A percentile compares a stretch with the other conserved stretches of the same genome.
Evolutionary conservation across 2,329 filamentous ascomycete species (phyloP).

Genomic region (Arthrobotrys iridis): DNA sequence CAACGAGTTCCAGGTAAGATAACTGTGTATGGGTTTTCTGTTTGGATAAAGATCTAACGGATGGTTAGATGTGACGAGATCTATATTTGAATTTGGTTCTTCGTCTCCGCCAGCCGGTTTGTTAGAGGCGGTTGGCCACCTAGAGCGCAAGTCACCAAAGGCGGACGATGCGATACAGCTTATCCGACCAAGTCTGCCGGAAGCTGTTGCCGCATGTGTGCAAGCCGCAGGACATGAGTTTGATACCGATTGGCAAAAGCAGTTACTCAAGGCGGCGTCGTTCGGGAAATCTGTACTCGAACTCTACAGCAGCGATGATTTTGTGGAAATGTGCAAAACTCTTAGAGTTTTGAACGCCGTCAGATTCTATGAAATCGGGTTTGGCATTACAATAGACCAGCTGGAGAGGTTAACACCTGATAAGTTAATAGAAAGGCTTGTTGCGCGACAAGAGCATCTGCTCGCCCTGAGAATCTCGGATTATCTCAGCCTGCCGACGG

Average conservation of each 20-base stretch:
- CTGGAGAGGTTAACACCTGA: slow-evolving; percentile 84
- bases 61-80: slow-evolving; percentile 74
- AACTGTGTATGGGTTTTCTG: background rate
- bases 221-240: slow-evolving; percentile 94
- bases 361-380: slow-evolving; percentile 87
- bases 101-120: slow-evolving; percentile 91
- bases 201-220: slow-evolving; percentile 93
- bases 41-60: slow-evolving; percentile 12
- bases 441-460: slow-evolving; percentile 90
- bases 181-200: slow-evolving; percentile 84
- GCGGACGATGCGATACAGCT: slow-evolving; percentile 97
- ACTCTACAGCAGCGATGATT: slow-evolving; percentile 97
- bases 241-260: slow-evolving; percentile 90
- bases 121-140: slow-evolving; percentile 87
- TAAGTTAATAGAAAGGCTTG: slow-evolving; percentile 82
- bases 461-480: slow-evolving; percentile 87
- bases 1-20: slow-evolving; percentile 79
- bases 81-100: slow-evolving; percentile 88
- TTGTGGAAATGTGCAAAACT: slow-evolving; percentile 97
- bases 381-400: slow-evolving; percentile 92
- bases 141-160: slow-evolving; percentile 93
- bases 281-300: slow-evolving; percentile 98
- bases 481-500: slow-evolving; percentile 84
- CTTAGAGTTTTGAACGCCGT: slow-evolving; percentile 91
- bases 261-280: slow-evolving; percentile 92